Evolutionary conservation across 1,284 basidiomycete species (phyloP).

Genomic region (Butyriboletus appendiculatus): DNA sequence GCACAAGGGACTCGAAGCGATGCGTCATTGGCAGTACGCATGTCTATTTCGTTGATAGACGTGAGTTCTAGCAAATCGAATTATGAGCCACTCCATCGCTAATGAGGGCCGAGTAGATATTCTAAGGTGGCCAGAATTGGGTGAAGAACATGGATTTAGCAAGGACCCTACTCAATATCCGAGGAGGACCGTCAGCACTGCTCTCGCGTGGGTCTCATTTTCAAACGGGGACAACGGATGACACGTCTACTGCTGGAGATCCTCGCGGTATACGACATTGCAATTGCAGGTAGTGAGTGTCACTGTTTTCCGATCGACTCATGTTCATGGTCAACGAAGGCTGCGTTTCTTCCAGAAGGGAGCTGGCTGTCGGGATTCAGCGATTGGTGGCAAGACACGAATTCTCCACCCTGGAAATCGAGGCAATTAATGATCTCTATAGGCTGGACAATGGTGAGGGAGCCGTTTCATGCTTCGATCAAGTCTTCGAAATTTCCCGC

Average conservation of each 20-base stretch:
- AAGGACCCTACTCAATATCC: conserved; percentile 42
- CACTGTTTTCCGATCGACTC: conserved; percentile 5
- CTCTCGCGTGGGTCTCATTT: conserved; percentile 40
- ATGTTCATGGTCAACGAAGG: conserved; percentile 26
- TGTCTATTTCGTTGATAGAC: conserved; percentile 43
- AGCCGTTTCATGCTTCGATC: conserved; percentile 43
- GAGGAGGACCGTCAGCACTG: conserved; percentile 39
- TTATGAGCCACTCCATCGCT: conserved; percentile 4
- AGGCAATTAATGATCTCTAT: conserved; percentile 20
- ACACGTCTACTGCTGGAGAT: conserved; percentile 46
- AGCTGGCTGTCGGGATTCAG: conserved; percentile 40
- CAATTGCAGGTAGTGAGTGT: conserved; percentile 36
- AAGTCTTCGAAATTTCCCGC: conserved; percentile 46
- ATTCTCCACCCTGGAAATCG: conserved; percentile 13
- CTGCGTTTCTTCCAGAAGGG: conserved; percentile 43
- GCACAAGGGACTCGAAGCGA: conserved; percentile 38
- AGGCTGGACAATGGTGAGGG: conserved; percentile 37
- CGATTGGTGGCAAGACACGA: conserved; percentile 43
- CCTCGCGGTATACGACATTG: conserved; percentile 47
- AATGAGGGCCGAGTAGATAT: conserved; percentile 39
- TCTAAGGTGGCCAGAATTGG: conserved; percentile 46
- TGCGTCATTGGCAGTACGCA: conserved; percentile 41
- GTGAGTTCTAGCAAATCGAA: conserved; percentile 36
- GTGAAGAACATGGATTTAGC: conserved; percentile 43
- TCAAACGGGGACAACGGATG: conserved; percentile 34